Conservation (phyloP, 805 yeast genomes). For the Scheffersomyces lignosus region DNA sequence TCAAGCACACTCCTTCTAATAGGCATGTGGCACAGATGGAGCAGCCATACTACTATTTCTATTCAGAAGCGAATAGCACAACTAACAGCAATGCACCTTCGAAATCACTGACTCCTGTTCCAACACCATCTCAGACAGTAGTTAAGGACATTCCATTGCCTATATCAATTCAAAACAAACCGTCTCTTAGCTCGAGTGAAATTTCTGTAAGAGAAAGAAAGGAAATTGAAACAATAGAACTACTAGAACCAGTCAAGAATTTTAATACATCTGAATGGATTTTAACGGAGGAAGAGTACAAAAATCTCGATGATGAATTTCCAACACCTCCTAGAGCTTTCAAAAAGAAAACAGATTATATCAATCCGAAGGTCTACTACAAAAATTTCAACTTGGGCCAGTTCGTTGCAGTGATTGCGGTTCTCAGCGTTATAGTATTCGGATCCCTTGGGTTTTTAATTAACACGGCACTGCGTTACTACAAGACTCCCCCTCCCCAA, state of each 20-base stretch:
- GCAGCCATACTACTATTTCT: conserved; percentile 13
- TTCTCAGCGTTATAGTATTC: conserved; percentile 9
- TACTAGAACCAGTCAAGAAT: not conserved
- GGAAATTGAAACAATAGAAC: not conserved
- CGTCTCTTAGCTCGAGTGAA: not conserved
- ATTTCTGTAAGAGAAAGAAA: not conserved
- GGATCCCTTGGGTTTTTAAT: conserved; percentile 14
- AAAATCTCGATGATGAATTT: conserved; percentile 10
- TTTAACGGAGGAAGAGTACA: not conserved
- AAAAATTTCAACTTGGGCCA: conserved; percentile 8
- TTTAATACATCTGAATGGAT: not conserved
- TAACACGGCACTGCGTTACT: conserved; percentile 4
- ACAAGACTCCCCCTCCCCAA: conserved; percentile 15
- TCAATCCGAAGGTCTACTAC: not conserved
- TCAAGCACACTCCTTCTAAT: not conserved
- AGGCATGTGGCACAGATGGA: conserved; percentile 10
- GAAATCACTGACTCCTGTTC: not conserved
- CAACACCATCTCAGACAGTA: not conserved
- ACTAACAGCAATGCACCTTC: not conserved
- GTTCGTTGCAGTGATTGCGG: conserved; percentile 7
- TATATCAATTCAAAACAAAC: no score
- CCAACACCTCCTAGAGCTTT: not conserved
- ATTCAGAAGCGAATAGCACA: not conserved
- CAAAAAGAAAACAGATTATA: not conserved
- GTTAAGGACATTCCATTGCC: no score